A percentile compares a stretch with the other conserved stretches of the same genome.
Evolutionary conservation across 305 asterid genomes (phyloP).

Genomic region (Fraxinus latifolia): DNA sequence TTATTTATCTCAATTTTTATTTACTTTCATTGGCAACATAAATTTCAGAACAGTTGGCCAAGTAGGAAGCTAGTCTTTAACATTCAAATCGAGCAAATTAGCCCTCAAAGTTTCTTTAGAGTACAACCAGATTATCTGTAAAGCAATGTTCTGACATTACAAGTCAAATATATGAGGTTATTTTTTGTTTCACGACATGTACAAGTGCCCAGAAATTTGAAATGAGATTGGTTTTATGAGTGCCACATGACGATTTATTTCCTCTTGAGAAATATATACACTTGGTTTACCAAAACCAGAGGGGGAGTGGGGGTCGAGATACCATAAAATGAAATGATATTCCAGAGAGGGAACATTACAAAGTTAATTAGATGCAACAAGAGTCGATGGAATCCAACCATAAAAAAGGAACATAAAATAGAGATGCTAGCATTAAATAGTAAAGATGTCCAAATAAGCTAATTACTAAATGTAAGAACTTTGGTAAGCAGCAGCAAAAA

Average conservation of each 20-base stretch:
- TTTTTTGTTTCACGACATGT: no score
- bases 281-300: not conserved
- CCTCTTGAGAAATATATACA: not conserved
- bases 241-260: not conserved
- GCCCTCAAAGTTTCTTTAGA: not conserved
- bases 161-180: no score
- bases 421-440: not conserved
- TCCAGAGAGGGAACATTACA: not conserved
- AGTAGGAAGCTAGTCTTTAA: not conserved
- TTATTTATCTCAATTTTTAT: not conserved
- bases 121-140: not conserved
- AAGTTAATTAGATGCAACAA: not conserved
- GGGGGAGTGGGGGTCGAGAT: not conserved
- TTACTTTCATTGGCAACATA: not conserved
- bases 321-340: not conserved
- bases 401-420: not conserved
- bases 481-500: not conserved
- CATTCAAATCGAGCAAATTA: not conserved
- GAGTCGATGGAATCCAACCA: not conserved
- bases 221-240: no score
- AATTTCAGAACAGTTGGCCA: not conserved
- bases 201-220: no score
- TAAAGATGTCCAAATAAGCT: not conserved
- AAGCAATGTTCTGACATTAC: no score
- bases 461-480: not conserved